These are phyloP conservation scores for Tricholoma flavovirens DNA, from an alignment of 768 basidiomycete genomes.

Conservation along the genomic window DNA sequence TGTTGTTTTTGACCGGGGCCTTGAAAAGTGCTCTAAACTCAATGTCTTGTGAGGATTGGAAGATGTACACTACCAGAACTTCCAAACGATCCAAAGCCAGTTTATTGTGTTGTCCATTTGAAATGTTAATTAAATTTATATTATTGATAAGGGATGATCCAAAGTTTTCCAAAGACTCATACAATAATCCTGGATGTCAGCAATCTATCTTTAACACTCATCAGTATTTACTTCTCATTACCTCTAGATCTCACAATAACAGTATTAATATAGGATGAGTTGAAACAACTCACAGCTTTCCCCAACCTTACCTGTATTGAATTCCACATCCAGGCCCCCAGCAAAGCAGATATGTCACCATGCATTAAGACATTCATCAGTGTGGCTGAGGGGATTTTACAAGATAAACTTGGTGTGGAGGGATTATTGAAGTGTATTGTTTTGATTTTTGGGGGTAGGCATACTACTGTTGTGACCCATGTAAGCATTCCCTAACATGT, in stretches of 20 bases:
- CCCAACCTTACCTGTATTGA: background rate
- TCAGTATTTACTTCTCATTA: background rate
- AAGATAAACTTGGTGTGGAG: background rate
- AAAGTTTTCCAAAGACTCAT: background rate
- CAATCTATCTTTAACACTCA: background rate
- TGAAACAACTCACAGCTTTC: background rate
- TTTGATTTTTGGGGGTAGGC: background rate
- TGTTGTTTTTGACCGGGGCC: background rate
- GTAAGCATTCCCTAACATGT: background rate
- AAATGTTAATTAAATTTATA: background rate
- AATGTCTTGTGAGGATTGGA: slow-evolving; percentile 1
- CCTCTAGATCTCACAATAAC: background rate
- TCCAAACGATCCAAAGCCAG: background rate
- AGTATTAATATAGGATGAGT: background rate
- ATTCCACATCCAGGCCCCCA: background rate
- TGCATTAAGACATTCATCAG: background rate
- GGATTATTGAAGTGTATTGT: background rate
- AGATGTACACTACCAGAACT: background rate
- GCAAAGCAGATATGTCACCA: background rate
- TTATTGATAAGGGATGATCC: background rate
- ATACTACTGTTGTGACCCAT: too few relatives aligned
- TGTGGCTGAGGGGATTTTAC: background rate
- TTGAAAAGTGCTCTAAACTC: background rate
- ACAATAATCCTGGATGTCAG: background rate
- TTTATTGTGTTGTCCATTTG: background rate